phyloP scores from a whole-genome alignment of 2,329 filamentous ascomycete genomes.

The Beauveria pseudobassiana region DNA sequence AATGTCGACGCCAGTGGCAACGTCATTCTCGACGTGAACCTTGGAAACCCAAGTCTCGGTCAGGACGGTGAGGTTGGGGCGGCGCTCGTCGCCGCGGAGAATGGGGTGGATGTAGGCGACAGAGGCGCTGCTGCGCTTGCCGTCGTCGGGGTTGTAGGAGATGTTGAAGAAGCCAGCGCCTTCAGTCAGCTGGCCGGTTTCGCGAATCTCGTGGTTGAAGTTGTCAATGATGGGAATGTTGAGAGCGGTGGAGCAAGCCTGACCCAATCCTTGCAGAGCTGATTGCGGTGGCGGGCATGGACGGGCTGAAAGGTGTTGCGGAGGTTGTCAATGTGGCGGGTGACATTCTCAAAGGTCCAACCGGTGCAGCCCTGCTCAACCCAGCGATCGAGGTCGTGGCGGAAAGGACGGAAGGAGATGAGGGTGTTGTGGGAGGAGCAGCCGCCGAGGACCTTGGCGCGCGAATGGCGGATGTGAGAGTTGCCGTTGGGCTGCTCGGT shows the following conservation, averaged over 20 bases:
- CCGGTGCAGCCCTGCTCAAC: slow-evolving; percentile 72
- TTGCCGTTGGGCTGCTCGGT: slow-evolving; percentile 89
- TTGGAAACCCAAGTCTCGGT: slow-evolving; percentile 85
- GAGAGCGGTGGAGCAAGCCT: slow-evolving; percentile 68
- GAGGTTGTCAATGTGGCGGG: slow-evolving; percentile 71
- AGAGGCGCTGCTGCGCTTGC: slow-evolving; percentile 74
- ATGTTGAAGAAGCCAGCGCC: slow-evolving; percentile 88
- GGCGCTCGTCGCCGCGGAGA: slow-evolving; percentile 71
- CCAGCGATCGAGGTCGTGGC: slow-evolving; percentile 83
- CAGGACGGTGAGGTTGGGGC: slow-evolving; percentile 76
- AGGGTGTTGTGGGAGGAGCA: slow-evolving; percentile 93
- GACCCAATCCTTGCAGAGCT: slow-evolving; percentile 88
- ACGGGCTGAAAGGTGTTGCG: slow-evolving; percentile 88
- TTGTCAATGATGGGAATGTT: slow-evolving; percentile 74
- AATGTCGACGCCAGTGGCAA: slow-evolving; percentile 66
- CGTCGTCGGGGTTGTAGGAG: slow-evolving; percentile 84
- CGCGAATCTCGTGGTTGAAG: slow-evolving; percentile 78
- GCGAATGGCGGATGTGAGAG: slow-evolving; percentile 84
- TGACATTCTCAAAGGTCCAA: slow-evolving; percentile 83
- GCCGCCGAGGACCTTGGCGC: slow-evolving; percentile 85
- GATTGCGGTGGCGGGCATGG: slow-evolving; percentile 76
- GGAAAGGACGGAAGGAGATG: slow-evolving; percentile 86
- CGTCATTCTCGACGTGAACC: slow-evolving; percentile 62
- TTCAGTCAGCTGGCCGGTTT: slow-evolving; percentile 62
- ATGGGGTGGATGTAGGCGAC: slow-evolving; percentile 93